Percentiles rank a stretch among this genome's conserved stretches.
Evolutionary conservation across 2,329 filamentous ascomycete genomes (phyloP).

Genomic region (Chaetomiaceae sp.): DNA sequence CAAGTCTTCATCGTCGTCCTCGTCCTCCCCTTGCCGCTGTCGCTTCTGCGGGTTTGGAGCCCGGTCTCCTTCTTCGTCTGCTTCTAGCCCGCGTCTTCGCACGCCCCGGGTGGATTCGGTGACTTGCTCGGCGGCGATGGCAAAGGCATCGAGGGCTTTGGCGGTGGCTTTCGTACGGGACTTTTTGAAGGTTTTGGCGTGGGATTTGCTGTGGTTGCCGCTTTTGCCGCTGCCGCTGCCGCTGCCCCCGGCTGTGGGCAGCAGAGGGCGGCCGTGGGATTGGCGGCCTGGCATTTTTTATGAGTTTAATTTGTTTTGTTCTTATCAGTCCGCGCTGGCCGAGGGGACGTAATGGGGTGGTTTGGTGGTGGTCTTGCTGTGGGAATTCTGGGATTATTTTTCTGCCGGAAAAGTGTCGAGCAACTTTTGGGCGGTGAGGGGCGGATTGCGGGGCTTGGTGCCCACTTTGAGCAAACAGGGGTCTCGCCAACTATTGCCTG

Average conservation of each 20-base stretch:
- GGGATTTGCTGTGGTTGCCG: slow-evolving; percentile 9
- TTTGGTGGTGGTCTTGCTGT: not conserved
- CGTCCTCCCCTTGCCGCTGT: slow-evolving; percentile 42
- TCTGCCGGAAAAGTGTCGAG: slow-evolving; percentile 21
- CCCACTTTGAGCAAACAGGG: too few species aligned
- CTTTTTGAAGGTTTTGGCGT: slow-evolving; percentile 35
- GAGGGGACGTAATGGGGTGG: not conserved
- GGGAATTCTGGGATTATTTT: slow-evolving; percentile 15
- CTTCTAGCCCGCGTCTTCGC: slow-evolving; percentile 47
- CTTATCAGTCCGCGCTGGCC: not conserved
- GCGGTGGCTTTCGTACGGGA: slow-evolving; percentile 47
- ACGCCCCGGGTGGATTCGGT: slow-evolving; percentile 36
- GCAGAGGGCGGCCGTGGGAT: slow-evolving; percentile 51
- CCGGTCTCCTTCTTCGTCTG: too few species aligned
- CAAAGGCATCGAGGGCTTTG: slow-evolving; percentile 54
- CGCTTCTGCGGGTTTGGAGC: slow-evolving; percentile 31
- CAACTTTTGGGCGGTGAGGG: slow-evolving; percentile 26
- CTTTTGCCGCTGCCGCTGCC: not conserved
- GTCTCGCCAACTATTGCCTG: too few species aligned
- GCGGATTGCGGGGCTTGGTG: slow-evolving; percentile 2
- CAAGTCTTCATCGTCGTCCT: slow-evolving; percentile 32
- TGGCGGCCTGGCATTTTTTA: slow-evolving; percentile 53
- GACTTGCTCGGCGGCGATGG: slow-evolving; percentile 52
- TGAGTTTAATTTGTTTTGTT: not conserved
- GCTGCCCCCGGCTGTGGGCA: slow-evolving; percentile 29